Conservation (phyloP, 2,329 filamentous ascomycete species). For the Calonectria montana region DNA sequence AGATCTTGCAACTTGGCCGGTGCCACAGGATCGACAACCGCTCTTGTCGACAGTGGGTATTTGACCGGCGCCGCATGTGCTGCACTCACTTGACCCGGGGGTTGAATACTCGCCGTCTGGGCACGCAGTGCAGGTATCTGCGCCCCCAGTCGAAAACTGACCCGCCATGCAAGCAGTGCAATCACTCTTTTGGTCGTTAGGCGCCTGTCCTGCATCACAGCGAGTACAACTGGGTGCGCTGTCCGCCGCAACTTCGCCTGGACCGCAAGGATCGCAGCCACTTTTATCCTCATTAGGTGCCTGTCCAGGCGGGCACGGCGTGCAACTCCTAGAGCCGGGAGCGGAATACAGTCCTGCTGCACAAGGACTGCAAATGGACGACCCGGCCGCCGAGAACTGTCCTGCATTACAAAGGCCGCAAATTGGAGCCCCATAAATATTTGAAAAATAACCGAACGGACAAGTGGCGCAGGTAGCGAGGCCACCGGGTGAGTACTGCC, state of each 20-base stretch:
- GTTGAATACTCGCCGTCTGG: not conserved
- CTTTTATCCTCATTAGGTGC: not conserved
- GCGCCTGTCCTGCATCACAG: not conserved
- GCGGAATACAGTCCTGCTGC: not conserved
- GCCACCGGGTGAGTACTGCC: not conserved
- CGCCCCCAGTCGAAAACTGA: not conserved
- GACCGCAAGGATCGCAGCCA: not conserved
- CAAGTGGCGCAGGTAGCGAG: not conserved
- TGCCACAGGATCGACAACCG: too few species aligned
- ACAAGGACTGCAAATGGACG: not conserved
- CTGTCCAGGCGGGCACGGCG: not conserved
- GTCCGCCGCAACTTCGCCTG: not conserved
- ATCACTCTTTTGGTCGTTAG: not conserved
- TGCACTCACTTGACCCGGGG: not conserved
- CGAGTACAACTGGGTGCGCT: not conserved
- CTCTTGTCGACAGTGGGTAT: not conserved
- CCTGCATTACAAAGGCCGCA: not conserved
- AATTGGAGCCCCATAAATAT: not conserved
- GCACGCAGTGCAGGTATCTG: not conserved
- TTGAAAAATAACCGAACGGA: not conserved
- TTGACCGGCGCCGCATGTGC: not conserved
- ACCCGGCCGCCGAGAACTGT: not conserved
- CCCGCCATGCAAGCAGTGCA: not conserved
- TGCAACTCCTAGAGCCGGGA: not conserved
- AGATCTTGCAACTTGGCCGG: too few species aligned